phyloP scores from a whole-genome alignment of 768 basidiomycete genomes.

The Pleurotus pulmonarius region DNA sequence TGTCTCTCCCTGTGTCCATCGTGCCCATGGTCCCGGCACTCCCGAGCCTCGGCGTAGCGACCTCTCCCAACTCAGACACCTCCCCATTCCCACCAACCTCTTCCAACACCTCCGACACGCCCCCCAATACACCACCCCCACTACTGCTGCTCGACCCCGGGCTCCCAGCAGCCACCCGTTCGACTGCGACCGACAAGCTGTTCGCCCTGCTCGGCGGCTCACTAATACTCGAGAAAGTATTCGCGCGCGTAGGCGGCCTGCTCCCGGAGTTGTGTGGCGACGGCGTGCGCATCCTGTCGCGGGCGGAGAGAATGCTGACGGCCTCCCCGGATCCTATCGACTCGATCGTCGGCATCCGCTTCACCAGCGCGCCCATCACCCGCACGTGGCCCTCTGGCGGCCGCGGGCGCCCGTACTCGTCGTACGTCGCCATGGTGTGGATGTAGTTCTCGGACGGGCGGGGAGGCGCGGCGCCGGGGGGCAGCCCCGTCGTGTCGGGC shows the following conservation, averaged over 20 bases:
- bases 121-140: neutral
- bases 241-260: constrained; percentile 37
- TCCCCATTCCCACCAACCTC: constrained; percentile 5
- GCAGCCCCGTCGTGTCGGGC: constrained; percentile 16
- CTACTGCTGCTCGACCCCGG: neutral
- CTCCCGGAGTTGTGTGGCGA: constrained; percentile 21
- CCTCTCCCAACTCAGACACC: constrained; percentile 31
- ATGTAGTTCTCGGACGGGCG: constrained; percentile 12
- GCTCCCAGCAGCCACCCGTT: constrained; percentile 16
- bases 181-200: constrained; percentile 28
- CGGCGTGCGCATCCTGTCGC: constrained; percentile 16
- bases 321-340: constrained; percentile 67
- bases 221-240: constrained; percentile 25
- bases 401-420: constrained; percentile 17
- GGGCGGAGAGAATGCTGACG: constrained; percentile 25
- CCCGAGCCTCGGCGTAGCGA: constrained; percentile 12
- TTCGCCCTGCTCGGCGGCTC: constrained; percentile 34
- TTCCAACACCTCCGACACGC: neutral
- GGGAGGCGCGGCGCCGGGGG: neutral
- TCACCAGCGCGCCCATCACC: constrained; percentile 60
- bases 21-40: constrained; percentile 6
- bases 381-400: constrained; percentile 49
- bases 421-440: constrained; percentile 13
- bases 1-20: neutral
- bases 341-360: constrained; percentile 81